Conservation (phyloP, 345 rosid species). For the Syzygium jambos region DNA sequence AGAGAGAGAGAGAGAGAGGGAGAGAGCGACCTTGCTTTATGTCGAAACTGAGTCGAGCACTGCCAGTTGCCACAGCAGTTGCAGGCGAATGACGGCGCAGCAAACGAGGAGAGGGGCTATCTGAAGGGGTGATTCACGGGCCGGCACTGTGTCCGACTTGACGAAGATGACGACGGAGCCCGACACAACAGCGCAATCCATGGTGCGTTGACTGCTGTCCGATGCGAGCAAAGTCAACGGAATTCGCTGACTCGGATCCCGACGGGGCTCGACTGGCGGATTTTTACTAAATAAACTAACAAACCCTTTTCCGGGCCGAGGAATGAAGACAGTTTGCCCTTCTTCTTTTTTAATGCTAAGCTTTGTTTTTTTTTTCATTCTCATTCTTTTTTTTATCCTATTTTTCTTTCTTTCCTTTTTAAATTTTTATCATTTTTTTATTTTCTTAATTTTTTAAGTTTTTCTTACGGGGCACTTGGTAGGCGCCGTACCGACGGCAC, state of each 20-base stretch:
- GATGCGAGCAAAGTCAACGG: neutral
- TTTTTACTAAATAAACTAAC: too few species aligned
- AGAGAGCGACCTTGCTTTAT: neutral
- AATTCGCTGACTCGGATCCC: neutral
- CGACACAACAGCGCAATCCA: neutral
- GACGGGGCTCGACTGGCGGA: neutral
- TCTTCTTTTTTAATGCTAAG: too few species aligned
- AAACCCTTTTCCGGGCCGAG: too few species aligned
- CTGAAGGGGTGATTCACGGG: neutral
- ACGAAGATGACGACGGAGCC: neutral
- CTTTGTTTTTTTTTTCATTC: too few species aligned
- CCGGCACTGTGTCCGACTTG: neutral
- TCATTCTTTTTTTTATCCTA: too few species aligned
- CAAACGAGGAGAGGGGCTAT: neutral
- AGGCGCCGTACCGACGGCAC: rapidly evolving
- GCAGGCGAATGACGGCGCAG: neutral
- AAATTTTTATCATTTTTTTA: too few species aligned
- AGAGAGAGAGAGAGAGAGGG: neutral
- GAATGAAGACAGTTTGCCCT: too few species aligned
- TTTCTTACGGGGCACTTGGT: neutral
- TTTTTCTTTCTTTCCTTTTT: too few species aligned
- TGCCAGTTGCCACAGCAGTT: neutral
- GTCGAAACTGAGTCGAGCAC: neutral
- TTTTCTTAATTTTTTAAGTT: too few species aligned
- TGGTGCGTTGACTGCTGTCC: neutral